phyloP scores from a whole-genome alignment of 2,329 filamentous ascomycete genomes.

The Neophaeococcomyces mojaviensis region DNA sequence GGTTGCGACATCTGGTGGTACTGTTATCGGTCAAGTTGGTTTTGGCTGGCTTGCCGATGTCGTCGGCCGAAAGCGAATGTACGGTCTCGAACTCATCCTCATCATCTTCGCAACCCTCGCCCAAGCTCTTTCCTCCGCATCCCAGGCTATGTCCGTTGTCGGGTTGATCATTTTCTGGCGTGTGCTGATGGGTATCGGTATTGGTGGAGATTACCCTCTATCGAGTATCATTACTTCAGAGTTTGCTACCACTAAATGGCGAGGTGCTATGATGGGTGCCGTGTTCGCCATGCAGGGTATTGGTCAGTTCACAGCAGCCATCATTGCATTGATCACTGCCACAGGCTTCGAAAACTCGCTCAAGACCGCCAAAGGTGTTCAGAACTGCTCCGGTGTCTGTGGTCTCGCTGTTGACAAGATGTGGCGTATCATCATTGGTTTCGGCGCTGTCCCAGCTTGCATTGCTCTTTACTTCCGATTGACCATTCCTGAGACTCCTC shows the following conservation, averaged over 20 bases:
- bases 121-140: conserved; percentile 59
- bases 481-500: conserved; percentile 79
- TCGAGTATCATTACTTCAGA: conserved; percentile 60
- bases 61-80: conserved; percentile 75
- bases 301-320: conserved; percentile 67
- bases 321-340: conserved; percentile 68
- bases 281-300: conserved; percentile 86
- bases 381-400: conserved; percentile 56
- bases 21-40: conserved; percentile 71
- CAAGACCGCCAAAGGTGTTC: conserved; percentile 42
- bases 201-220: conserved; percentile 76
- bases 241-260: conserved; percentile 77
- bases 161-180: conserved; percentile 66
- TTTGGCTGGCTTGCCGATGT: conserved; percentile 74
- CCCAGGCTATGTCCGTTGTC: conserved; percentile 52
- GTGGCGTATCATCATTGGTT: conserved; percentile 75
- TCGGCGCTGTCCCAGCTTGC: conserved; percentile 71
- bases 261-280: conserved; percentile 78
- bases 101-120: conserved; percentile 73
- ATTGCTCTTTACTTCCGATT: conserved; percentile 79
- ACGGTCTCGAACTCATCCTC: conserved; percentile 71
- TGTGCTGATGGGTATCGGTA: conserved; percentile 70
- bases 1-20: conserved; percentile 73
- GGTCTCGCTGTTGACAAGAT: conserved; percentile 73
- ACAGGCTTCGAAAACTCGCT: conserved; percentile 63